A percentile compares a stretch with the other conserved stretches of the same genome.
These are phyloP conservation scores for Antitrichia curtipendula DNA, from an alignment of 225 moss, liverwort and hornwort species.

Conservation along the genomic window DNA sequence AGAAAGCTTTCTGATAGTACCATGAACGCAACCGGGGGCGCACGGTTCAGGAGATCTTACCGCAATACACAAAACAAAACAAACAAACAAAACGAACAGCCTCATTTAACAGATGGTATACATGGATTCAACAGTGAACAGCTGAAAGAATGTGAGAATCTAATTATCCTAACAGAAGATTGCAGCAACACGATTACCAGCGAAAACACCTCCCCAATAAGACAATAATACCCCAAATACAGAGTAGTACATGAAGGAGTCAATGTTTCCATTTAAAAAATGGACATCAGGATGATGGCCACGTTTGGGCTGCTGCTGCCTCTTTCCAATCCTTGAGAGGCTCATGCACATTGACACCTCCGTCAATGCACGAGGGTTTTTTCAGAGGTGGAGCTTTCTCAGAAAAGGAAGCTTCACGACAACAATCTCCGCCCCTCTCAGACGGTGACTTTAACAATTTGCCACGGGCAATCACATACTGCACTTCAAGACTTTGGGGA, in stretches of 20 bases:
- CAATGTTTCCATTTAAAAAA: background rate
- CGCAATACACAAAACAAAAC: no score
- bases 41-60: no score
- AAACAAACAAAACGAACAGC: no score
- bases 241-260: background rate
- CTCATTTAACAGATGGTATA: no score
- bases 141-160: no score
- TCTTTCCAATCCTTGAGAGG: background rate
- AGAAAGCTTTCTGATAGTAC: no score
- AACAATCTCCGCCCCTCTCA: background rate
- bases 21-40: no score
- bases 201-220: background rate
- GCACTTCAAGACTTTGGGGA: constrained; percentile 29
- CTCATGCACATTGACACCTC: background rate
- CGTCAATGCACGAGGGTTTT: background rate
- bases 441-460: constrained; percentile 50
- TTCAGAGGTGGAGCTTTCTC: background rate
- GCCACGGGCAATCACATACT: constrained; percentile 67
- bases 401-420: background rate
- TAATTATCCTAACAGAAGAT: no score
- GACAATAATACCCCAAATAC: background rate
- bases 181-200: no score
- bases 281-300: background rate
- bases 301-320: background rate
- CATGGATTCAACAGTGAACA: no score